Evolutionary conservation across 768 basidiomycete genomes (phyloP).

Genomic region (Mycena galericulata): DNA sequence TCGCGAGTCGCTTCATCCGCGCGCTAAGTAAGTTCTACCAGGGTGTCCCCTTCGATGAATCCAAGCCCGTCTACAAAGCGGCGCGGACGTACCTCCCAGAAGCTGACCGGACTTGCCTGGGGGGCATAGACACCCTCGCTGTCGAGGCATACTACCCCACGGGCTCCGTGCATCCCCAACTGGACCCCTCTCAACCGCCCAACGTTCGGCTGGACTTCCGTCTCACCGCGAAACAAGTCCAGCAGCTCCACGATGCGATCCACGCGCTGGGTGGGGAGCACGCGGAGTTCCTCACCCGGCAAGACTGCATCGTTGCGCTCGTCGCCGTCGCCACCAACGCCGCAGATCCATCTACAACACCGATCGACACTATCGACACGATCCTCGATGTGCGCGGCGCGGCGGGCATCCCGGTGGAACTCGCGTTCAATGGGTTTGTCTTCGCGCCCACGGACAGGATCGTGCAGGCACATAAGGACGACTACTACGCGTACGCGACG

Average conservation of each 20-base stretch:
- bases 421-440: constrained; percentile 16
- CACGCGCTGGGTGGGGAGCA: constrained; percentile 4
- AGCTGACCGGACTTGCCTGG: not conserved
- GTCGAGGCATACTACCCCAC: constrained; percentile 15
- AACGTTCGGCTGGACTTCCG: constrained; percentile 22
- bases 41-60: not conserved
- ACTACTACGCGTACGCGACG: constrained; percentile 14
- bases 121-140: constrained; percentile 19
- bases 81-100: constrained; percentile 3
- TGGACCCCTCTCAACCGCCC: not conserved
- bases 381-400: constrained; percentile 23
- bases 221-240: not conserved
- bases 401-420: constrained; percentile 4
- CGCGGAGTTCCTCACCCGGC: not conserved
- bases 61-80: constrained; percentile 9
- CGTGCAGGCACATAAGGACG: not conserved
- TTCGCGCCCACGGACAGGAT: constrained; percentile 26
- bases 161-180: constrained; percentile 1
- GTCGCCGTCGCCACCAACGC: constrained; percentile 18
- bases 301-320: constrained; percentile 27
- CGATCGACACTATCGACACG: constrained; percentile 22
- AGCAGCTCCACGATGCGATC: constrained; percentile 12
- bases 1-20: constrained; percentile 25
- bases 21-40: constrained; percentile 12
- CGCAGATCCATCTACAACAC: not conserved